Conservation (phyloP, 805 yeast genomes). For the Kregervanrija delftensis region DNA sequence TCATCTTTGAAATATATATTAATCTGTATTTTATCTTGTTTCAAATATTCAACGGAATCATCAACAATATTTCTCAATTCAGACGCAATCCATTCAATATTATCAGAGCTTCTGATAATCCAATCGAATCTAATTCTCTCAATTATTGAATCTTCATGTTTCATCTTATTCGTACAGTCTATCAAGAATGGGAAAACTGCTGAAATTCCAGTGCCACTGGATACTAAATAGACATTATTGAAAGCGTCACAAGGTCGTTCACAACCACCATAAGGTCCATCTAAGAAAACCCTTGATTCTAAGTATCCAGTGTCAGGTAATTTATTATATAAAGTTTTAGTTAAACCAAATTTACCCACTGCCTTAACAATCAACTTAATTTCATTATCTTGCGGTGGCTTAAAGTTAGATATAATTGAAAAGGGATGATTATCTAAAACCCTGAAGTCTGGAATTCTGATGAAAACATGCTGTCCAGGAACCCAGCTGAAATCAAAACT, state of each 20-base stretch:
- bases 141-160: conserved; percentile 14
- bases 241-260: conserved; percentile 39
- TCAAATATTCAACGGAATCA: conserved; percentile 22
- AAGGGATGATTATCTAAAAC: conserved; percentile 52
- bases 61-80: conserved; percentile 31
- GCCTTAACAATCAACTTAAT: conserved; percentile 41
- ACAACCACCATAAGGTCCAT: conserved; percentile 56
- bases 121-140: conserved; percentile 35
- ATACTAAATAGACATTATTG: conserved; percentile 34
- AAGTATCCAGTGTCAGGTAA: conserved; percentile 22
- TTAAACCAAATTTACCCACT: conserved; percentile 35
- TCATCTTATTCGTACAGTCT: conserved; percentile 20
- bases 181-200: conserved; percentile 38
- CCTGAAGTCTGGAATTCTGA: conserved; percentile 38
- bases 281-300: conserved; percentile 32
- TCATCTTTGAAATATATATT: no score
- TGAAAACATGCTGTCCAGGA: conserved; percentile 50
- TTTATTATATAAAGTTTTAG: conserved; percentile 27
- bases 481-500: conserved; percentile 36
- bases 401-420: conserved; percentile 35
- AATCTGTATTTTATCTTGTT: conserved; percentile 8
- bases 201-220: conserved; percentile 49
- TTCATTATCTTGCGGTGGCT: conserved; percentile 16
- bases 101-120: conserved; percentile 31
- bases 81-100: conserved; percentile 33